Conservation (phyloP, 2,329 filamentous ascomycete species). For the Paracamarosporium sp. region DNA sequence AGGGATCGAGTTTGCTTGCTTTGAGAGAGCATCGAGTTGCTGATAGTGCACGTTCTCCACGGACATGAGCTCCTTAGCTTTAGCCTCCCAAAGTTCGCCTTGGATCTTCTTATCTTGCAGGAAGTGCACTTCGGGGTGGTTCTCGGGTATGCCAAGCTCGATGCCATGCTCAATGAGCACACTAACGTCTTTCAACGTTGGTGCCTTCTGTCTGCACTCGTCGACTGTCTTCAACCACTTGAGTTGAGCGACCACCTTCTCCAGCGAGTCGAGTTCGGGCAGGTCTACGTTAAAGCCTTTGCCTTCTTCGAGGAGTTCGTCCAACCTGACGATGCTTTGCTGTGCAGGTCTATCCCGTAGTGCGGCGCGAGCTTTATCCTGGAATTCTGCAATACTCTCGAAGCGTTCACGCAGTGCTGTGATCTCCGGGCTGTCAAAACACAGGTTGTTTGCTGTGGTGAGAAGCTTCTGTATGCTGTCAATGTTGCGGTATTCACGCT, state of each 20-base stretch:
- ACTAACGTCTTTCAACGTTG: constrained; percentile 79
- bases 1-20: constrained; percentile 79
- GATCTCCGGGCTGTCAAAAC: constrained; percentile 94
- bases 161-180: constrained; percentile 79
- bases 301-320: constrained; percentile 89
- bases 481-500: constrained; percentile 84
- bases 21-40: constrained; percentile 88
- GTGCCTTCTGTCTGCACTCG: constrained; percentile 64
- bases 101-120: constrained; percentile 77
- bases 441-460: constrained; percentile 81
- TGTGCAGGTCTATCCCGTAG: constrained; percentile 63
- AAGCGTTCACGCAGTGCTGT: constrained; percentile 83
- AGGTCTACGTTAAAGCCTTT: constrained; percentile 90
- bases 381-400: constrained; percentile 83
- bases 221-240: constrained; percentile 86
- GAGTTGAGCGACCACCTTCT: constrained; percentile 80
- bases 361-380: constrained; percentile 73
- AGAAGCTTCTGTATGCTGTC: constrained; percentile 88
- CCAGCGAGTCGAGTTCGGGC: constrained; percentile 83
- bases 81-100: constrained; percentile 89
- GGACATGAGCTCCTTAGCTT: constrained; percentile 90
- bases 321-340: constrained; percentile 73
- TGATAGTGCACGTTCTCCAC: constrained; percentile 92
- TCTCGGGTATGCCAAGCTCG: constrained; percentile 77
- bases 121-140: constrained; percentile 78